Evolutionary conservation across 1,284 basidiomycete genomes (phyloP).

Genomic region (Naganishia liquefaciens): DNA sequence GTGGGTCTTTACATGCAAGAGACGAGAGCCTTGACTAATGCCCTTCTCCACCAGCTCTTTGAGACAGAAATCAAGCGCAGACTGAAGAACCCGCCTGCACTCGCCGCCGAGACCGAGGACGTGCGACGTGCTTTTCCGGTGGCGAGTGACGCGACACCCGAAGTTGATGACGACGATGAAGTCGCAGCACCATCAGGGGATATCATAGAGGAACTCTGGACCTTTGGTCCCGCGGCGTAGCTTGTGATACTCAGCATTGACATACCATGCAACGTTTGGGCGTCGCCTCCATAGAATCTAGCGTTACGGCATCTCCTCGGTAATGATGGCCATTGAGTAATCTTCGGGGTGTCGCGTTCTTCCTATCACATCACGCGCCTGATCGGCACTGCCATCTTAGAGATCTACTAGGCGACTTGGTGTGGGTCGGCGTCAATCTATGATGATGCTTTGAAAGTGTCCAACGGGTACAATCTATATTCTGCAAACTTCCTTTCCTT

Average conservation of each 20-base stretch:
- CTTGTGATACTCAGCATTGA: not conserved
- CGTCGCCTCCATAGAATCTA: not conserved
- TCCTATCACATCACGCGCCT: no score
- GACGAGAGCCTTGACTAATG: conserved; percentile 7
- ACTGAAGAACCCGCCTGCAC: conserved; percentile 76
- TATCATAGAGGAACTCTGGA: conserved; percentile 34
- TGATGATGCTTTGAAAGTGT: not conserved
- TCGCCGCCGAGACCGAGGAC: conserved; percentile 47
- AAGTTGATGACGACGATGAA: conserved; percentile 11
- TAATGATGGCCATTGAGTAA: no score
- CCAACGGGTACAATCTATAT: no score
- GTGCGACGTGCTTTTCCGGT: conserved; percentile 18
- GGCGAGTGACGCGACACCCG: not conserved
- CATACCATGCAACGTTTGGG: not conserved
- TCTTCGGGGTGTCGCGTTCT: no score
- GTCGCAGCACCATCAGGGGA: conserved; percentile 27
- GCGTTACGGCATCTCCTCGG: no score
- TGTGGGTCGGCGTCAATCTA: not conserved
- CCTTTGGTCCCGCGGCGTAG: conserved; percentile 24
- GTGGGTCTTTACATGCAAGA: conserved; percentile 59
- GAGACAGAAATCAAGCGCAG: conserved; percentile 79
- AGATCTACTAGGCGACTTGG: no score
- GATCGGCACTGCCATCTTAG: no score
- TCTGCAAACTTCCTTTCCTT: no score
- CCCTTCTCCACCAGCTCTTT: conserved; percentile 65